Evolutionary conservation across 345 rosid genomes (phyloP).

Genomic region (Capsella bursapastoris): DNA sequence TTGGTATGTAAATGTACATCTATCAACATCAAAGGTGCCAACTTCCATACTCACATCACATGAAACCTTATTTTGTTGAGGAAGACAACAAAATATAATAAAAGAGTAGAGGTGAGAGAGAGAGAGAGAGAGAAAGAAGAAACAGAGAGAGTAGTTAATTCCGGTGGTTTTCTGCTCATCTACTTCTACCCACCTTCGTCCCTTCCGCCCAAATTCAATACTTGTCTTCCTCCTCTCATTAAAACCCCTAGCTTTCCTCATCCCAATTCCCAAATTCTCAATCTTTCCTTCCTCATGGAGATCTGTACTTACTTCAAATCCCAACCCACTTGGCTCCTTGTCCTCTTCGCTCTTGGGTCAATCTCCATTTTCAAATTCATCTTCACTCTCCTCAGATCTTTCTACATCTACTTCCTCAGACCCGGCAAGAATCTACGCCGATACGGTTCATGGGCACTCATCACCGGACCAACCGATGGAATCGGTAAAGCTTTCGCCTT

Average conservation of each 20-base stretch:
- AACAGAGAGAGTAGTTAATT: slow-evolving; percentile 49
- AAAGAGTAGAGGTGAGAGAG: not conserved
- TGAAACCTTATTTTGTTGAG: not conserved
- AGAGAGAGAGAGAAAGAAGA: not conserved
- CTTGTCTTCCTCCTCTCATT: slow-evolving; percentile 13
- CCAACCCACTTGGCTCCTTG: slow-evolving; percentile 72
- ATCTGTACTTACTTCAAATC: slow-evolving; percentile 57
- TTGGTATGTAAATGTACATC: not conserved
- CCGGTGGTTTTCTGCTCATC: slow-evolving; percentile 76
- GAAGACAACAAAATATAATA: not conserved
- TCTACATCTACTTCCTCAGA: slow-evolving; percentile 81
- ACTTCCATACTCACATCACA: slow-evolving; percentile 19
- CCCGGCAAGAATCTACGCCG: slow-evolving; percentile 80
- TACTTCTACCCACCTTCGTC: slow-evolving; percentile 50
- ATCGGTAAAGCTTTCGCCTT: slow-evolving; percentile 92
- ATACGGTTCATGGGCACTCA: slow-evolving; percentile 96
- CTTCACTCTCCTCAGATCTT: slow-evolving; percentile 59
- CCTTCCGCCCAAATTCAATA: slow-evolving; percentile 12
- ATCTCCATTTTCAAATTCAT: slow-evolving; percentile 53
- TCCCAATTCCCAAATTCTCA: slow-evolving; percentile 26
- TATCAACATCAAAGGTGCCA: slow-evolving; percentile 30
- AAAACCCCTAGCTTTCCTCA: slow-evolving; percentile 14
- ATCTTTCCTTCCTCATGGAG: slow-evolving; percentile 53
- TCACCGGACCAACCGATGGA: slow-evolving; percentile 94
- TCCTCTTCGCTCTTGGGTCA: slow-evolving; percentile 64